These are phyloP conservation scores for Carallia pectinifolia DNA, from an alignment of 345 rosid species.

Conservation along the genomic window DNA sequence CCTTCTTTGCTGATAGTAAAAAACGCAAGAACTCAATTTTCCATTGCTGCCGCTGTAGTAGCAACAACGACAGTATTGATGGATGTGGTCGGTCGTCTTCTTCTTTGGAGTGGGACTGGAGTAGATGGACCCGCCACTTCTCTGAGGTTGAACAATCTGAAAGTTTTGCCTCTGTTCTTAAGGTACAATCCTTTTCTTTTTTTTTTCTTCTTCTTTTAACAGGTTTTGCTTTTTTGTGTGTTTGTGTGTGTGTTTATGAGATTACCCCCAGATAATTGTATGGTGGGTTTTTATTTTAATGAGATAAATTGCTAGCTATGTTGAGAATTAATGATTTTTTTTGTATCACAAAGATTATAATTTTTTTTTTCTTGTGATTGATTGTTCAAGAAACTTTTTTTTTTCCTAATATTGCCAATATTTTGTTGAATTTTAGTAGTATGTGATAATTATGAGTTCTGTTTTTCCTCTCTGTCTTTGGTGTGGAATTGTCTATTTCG, in stretches of 20 bases:
- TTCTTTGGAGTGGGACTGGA: conserved; percentile 81
- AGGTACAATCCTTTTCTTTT: conserved; percentile 36
- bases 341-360: too few relatives aligned
- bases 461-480: too few relatives aligned
- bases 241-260: background rate
- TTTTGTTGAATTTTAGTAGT: too few relatives aligned
- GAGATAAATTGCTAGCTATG: too few relatives aligned
- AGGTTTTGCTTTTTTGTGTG: background rate
- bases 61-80: conserved; percentile 21
- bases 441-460: too few relatives aligned
- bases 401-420: too few relatives aligned
- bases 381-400: too few relatives aligned
- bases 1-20: conserved; percentile 1
- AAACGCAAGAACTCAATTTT: conserved; percentile 32
- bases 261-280: background rate
- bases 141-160: conserved; percentile 76
- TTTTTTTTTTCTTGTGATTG: too few relatives aligned
- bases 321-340: too few relatives aligned
- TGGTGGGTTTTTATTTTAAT: background rate
- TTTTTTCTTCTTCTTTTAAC: background rate
- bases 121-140: conserved; percentile 84
- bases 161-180: conserved; percentile 71
- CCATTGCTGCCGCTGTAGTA: conserved; percentile 37
- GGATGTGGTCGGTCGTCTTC: conserved; percentile 34
- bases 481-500: too few relatives aligned